Conservation (phyloP, 2,329 filamentous ascomycete genomes). For the Hysterium pulicare region DNA sequence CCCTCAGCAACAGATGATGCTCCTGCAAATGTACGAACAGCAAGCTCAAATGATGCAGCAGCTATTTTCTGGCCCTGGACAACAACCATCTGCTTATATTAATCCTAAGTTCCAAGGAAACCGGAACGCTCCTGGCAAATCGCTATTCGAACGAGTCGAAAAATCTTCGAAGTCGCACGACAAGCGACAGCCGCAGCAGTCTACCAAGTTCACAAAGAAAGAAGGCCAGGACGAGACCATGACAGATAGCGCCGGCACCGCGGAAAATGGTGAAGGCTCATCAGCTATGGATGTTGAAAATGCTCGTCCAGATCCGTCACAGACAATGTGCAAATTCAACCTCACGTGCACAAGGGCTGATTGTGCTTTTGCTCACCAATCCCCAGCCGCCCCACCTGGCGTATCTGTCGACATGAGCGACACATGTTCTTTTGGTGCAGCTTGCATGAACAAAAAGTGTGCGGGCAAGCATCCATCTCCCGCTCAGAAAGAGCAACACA, state of each 20-base stretch:
- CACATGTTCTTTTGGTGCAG: conserved; percentile 77
- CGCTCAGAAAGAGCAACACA: conserved; percentile 71
- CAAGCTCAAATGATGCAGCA: conserved; percentile 61
- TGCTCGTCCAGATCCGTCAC: conserved; percentile 55
- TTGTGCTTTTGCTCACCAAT: conserved; percentile 92
- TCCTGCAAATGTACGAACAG: conserved; percentile 77
- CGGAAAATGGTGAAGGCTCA: conserved; percentile 39
- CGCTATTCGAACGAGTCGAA: conserved; percentile 72
- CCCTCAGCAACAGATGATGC: conserved; percentile 67
- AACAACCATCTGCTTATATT: conserved; percentile 45
- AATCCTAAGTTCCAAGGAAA: conserved; percentile 53
- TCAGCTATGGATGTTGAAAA: conserved; percentile 61
- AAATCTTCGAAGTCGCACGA: conserved; percentile 22
- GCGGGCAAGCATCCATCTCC: conserved; percentile 89
- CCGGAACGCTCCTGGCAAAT: conserved; percentile 46
- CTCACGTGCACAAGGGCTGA: conserved; percentile 81
- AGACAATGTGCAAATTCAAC: conserved; percentile 85
- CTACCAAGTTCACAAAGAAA: conserved; percentile 51
- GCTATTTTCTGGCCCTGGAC: conserved; percentile 34
- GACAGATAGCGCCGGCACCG: conserved; percentile 30
- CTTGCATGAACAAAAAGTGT: conserved; percentile 96
- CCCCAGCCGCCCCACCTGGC: conserved; percentile 78
- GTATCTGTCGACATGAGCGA: conserved; percentile 75
- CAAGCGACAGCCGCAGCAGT: conserved; percentile 50
- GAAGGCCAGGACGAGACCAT: conserved; percentile 38